Evolutionary conservation across 176 grass and related monocot genomes (phyloP).

Genomic region (Oryza meridionalis): DNA sequence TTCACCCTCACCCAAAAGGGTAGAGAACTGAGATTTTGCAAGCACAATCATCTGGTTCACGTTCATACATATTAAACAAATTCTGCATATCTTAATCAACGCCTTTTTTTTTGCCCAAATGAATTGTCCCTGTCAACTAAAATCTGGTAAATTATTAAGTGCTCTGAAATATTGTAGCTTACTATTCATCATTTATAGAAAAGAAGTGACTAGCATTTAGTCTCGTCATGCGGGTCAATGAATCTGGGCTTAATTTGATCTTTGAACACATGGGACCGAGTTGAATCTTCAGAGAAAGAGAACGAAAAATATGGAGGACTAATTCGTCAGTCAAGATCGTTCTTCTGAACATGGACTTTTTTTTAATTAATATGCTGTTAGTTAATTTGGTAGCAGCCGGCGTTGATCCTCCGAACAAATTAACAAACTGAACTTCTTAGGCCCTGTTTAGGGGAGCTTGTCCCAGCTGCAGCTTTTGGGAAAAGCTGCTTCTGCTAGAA

Average conservation of each 20-base stretch:
- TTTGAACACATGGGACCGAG: not conserved
- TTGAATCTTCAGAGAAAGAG: not conserved
- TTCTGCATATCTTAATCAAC: not conserved
- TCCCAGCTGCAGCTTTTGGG: too few species aligned
- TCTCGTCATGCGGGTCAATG: constrained; percentile 2
- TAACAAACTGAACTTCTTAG: not conserved
- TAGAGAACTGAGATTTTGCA: not conserved
- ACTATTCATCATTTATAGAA: not conserved
- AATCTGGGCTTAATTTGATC: constrained; percentile 19
- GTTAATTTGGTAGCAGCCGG: not conserved
- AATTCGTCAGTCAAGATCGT: not conserved
- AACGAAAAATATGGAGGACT: not conserved
- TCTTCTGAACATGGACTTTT: constrained; percentile 35
- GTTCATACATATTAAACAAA: not conserved
- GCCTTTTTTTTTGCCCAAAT: not conserved
- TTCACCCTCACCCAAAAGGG: not conserved
- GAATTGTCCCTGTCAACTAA: not conserved
- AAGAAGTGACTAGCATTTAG: not conserved
- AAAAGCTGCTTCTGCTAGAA: too few species aligned
- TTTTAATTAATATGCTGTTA: not conserved
- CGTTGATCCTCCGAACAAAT: not conserved
- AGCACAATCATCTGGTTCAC: not conserved
- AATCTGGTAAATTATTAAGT: not conserved
- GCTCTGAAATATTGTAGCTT: not conserved
- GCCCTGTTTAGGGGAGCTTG: too few species aligned